phyloP scores from a whole-genome alignment of 2,329 filamentous ascomycete species.

The Pseudocercospora eumusae region DNA sequence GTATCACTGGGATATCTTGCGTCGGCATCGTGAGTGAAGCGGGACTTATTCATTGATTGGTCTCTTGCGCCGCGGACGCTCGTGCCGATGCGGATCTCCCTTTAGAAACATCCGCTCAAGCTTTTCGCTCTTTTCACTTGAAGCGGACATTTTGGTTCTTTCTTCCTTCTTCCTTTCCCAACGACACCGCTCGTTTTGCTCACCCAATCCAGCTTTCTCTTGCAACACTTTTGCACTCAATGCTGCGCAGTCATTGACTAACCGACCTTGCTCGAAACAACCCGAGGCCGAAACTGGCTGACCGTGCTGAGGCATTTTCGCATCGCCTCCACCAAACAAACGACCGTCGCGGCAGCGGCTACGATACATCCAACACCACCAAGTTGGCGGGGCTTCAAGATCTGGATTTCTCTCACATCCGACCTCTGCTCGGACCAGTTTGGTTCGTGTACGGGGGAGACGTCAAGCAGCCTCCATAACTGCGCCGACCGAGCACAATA shows the following conservation, averaged over 20 bases:
- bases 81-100: background rate
- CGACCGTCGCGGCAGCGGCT: conserved; percentile 36
- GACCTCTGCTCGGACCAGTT: conserved; percentile 89
- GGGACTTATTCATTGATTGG: conserved; percentile 1
- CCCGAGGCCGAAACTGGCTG: conserved; percentile 25
- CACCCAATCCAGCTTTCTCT: conserved; percentile 10
- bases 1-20: conserved; percentile 1
- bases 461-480: conserved; percentile 92
- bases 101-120: background rate
- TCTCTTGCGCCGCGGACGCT: background rate
- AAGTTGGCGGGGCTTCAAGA: conserved; percentile 89
- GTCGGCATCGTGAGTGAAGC: background rate
- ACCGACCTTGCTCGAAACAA: conserved; percentile 20
- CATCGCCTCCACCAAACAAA: conserved; percentile 13
- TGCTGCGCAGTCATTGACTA: conserved; percentile 28
- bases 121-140: background rate
- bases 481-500: conserved; percentile 49
- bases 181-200: conserved; percentile 24
- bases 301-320: conserved; percentile 27
- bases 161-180: conserved; percentile 19
- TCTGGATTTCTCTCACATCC: conserved; percentile 71
- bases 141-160: conserved; percentile 1
- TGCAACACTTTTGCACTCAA: conserved; percentile 13
- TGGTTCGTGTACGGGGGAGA: conserved; percentile 96
- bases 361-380: conserved; percentile 60